These are phyloP conservation scores for Rutidosis leptorrhynchoides DNA, from an alignment of 129 eudicot genomes.

Conservation along the genomic window DNA sequence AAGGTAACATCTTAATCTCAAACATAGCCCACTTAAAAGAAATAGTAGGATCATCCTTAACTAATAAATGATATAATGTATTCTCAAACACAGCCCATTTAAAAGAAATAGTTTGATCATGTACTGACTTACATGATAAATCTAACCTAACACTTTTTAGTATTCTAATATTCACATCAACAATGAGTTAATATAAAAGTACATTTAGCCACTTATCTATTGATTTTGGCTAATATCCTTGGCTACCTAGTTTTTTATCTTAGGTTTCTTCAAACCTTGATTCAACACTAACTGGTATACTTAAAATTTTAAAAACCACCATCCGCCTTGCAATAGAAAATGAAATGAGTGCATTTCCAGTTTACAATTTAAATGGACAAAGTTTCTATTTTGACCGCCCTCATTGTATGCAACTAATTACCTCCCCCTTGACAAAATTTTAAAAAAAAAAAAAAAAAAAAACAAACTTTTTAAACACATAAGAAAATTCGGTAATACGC, in stretches of 20 bases:
- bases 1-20: too few relatives aligned
- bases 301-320: neutral
- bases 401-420: neutral
- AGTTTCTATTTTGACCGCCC: neutral
- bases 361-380: too few relatives aligned
- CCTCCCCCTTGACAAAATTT: neutral
- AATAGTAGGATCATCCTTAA: too few relatives aligned
- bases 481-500: neutral
- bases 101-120: neutral
- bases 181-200: neutral
- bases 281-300: neutral
- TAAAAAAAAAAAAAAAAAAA: too few relatives aligned
- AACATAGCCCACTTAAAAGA: too few relatives aligned
- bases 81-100: neutral
- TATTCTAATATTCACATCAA: too few relatives aligned
- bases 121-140: too few relatives aligned
- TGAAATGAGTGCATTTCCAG: neutral
- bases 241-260: neutral
- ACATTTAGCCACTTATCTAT: neutral
- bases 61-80: too few relatives aligned
- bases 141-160: neutral
- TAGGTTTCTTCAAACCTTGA: neutral
- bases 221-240: neutral
- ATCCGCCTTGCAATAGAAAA: neutral
- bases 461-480: neutral